Evolutionary conservation across 2,329 filamentous ascomycete genomes (phyloP), one percentile per base, ranked within the genome.

Genomic region (Elsinoe ampelina): DNA sequence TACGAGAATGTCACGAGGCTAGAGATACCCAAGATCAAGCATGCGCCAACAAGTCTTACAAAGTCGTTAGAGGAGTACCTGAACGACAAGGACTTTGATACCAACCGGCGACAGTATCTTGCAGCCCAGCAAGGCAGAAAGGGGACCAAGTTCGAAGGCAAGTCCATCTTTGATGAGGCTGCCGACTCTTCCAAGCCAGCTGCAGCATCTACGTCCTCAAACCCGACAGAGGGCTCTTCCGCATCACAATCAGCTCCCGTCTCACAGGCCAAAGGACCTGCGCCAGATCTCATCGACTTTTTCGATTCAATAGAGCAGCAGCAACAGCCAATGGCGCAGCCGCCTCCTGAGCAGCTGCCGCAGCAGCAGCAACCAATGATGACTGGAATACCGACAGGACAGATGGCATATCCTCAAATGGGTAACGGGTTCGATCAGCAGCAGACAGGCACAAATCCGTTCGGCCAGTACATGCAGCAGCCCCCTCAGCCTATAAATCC

Each of bases 21-120:
- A 38, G 89, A 96, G 67, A 95, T 98, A 6, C 93, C 93, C 8
- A 96, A 95, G 74, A 80, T 98, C 63, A 97, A 96, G 74, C 93
- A 98, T 69, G 93, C 93, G 5, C 95, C 93, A 1, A 91, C 95
- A 1, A 95, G 93, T 67, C 73, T 98, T 54, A 88, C 89, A 13
- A 85, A 85, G 22, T 89, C 95, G 57, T 79, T 98, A 22, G 90
- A 97, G 69, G 93, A 98, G 63, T 97, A 98, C 67, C 76, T 98
- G 45, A 85, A 91, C 61, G 93, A 98, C 66, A 84, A 89, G 2
- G 93, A 98, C 70, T 98, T 98, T 65, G 93, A 98, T 64, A 80
- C 91, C 57, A 93, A 97, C 64, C 81, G 93, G 60, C 80, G 90
- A 63, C 93, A 98, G 68, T 98, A 95, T 66, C 74, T 97, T 52